These are phyloP conservation scores for Thozetella sp. DNA, from an alignment of 495 filamentous ascomycete genomes.

Conservation along the genomic window DNA sequence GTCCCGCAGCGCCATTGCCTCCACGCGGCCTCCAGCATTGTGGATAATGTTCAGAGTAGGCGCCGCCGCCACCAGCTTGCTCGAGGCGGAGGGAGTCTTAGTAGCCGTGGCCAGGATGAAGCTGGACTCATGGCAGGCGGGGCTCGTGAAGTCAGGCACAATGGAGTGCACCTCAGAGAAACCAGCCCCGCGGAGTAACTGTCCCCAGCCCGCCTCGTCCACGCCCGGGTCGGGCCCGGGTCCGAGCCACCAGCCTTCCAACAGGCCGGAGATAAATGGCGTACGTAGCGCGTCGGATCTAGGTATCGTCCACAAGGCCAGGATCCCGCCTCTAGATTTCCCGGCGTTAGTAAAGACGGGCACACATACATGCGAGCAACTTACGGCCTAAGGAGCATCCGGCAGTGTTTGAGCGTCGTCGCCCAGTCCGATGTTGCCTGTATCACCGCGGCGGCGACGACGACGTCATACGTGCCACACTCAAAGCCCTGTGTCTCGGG, in stretches of 20 bases:
- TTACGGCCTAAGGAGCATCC: neutral
- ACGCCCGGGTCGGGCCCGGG: neutral
- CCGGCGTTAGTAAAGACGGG: neutral
- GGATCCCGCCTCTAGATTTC: neutral
- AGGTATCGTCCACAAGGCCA: neutral
- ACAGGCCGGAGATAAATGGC: neutral
- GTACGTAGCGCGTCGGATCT: neutral
- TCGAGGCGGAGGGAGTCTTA: neutral
- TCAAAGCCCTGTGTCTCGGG: slow-evolving; percentile 19
- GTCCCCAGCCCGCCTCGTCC: neutral
- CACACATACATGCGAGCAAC: neutral
- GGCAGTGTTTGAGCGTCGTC: neutral
- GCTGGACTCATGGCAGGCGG: neutral
- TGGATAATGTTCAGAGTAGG: neutral
- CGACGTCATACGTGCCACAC: slow-evolving; percentile 21
- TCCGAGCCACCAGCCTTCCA: neutral
- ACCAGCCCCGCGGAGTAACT: neutral
- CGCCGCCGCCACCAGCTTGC: neutral
- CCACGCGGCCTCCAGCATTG: neutral
- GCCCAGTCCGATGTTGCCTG: slow-evolving; percentile 33
- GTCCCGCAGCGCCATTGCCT: neutral
- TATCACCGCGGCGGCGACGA: slow-evolving; percentile 36
- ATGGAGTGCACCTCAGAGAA: neutral
- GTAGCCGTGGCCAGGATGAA: neutral
- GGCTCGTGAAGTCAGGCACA: neutral